phyloP scores from a whole-genome alignment of 2,329 filamentous ascomycete species.

The Xylariaceae sp. region DNA sequence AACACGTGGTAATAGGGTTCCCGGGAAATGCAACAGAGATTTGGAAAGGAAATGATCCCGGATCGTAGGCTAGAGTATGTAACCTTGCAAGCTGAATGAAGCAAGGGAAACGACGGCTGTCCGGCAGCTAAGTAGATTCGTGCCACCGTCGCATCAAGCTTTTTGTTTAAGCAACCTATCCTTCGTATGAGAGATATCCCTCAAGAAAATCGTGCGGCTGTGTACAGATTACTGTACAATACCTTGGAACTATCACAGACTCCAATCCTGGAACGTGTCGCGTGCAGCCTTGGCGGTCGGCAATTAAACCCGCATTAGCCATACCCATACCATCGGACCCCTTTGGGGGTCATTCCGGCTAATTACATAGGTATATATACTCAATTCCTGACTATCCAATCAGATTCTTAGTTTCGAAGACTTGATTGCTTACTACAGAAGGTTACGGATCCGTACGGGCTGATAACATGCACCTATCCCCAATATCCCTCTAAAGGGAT shows the following conservation, averaged over 20 bases:
- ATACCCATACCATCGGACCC: no score
- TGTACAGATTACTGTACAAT: no score
- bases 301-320: background rate
- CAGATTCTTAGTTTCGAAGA: no score
- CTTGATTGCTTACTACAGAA: no score
- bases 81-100: background rate
- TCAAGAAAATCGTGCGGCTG: slow-evolving; percentile 1
- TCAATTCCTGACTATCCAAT: no score
- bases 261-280: background rate
- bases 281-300: background rate
- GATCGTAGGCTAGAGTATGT: background rate
- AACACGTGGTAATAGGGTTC: background rate
- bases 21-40: background rate
- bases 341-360: background rate
- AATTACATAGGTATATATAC: background rate
- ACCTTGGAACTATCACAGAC: no score
- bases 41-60: background rate
- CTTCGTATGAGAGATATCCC: background rate
- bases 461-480: no score
- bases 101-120: background rate
- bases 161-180: background rate
- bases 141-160: background rate
- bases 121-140: background rate
- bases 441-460: no score
- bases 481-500: no score